Base-by-base conservation (phyloP, 495 filamentous ascomycete genomes). In the Hypoxylon intermedium region DNA sequence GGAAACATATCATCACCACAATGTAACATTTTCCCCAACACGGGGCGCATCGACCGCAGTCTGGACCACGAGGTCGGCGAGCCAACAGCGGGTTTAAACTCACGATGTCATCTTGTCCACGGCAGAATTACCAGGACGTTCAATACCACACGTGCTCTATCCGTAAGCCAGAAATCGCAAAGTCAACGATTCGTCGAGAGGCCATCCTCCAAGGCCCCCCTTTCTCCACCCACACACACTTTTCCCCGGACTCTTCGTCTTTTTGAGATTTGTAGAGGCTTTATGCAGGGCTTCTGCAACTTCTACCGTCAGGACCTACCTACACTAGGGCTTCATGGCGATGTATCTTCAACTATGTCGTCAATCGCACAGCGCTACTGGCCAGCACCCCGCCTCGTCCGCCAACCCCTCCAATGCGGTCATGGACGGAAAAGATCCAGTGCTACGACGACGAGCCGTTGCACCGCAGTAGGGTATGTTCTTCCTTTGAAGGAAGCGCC, bases 21-120 rank as follows among this genome's bases (percentile, higher is more conserved):
- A 24, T 41, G 57, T 58, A 49, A 46, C 53, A 61, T 62, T 47
- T 9, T 57, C 53, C 47, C 58, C 53, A 58, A 59, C 53, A 51
- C 18, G 36, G 51, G 47, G 60, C 65, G 54, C 65, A 58, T 63
- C 65, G 54, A 65, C 47, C 52, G 16, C 58, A 70, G 60, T 68
- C 67, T 70, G 58, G 67, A 60, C 65, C 61, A 55, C 33, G 33
- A 58, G 20, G 41, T 33, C 58, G 64, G 51, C 50, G 53, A 40
- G 16, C 52, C 30, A 45, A 62, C 62, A 65, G 49, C 31, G 31
- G 51, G 42, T 36, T 50, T 38, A 63, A 46, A 20, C 23, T 54
- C 51, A 58, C 60, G 56, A 68, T 60, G 58, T 49, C 53, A 65
- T 65, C 50, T 58, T 38, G 58, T 60, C 34, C 45, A 33, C 54